Evolutionary conservation across 495 filamentous ascomycete species (phyloP), one percentile per base, ranked within the genome.

Genomic region (Neurospora sp.): DNA sequence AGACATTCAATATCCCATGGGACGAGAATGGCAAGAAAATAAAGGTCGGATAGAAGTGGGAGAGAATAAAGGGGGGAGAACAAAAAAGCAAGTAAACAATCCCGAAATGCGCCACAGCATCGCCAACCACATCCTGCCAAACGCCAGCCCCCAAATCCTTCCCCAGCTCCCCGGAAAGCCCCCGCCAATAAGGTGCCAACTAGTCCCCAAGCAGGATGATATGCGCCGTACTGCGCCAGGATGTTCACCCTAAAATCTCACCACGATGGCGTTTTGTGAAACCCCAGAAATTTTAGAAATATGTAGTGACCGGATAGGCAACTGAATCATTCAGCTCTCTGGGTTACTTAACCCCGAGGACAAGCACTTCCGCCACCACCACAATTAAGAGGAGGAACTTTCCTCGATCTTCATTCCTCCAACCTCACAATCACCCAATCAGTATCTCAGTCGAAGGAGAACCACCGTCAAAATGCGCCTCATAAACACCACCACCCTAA

Each of bases 401-500:
- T 35, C 31, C 31, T 35, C 31, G 31, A 35, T 35, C 31, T 35
- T 35, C 3, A n/a, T 35, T 35, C 31, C 31, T 31, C 31, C 31
- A 31, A 31, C 31, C 3, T 31, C 0, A 35, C 31, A 35, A 35
- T 35, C 31, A 35, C 31, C 31, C 31, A 35, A 35, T 35, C 31
- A 35, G 31, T 35, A 35, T 35, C 31, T 35, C 31, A 35, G 31
- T 5, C 31, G 31, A 35, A 35, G 31, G 31, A 35, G 31, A 35
- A 35, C 31, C 31, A 4, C 31, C 20, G 8, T 22, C 45, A 70
- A 47, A 7, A 86, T 85, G 84, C 81, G 83, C 38, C 77, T 86
- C 37, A 83, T 86, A 69, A 74, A 86, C 70, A 78, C 81, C 40
- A 76, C 76, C 7, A 85, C 81, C 8, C 76, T 82, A 6, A 70